phyloP scores from a whole-genome alignment of 2,329 filamentous ascomycete genomes.

The Cladosporium sp. region DNA sequence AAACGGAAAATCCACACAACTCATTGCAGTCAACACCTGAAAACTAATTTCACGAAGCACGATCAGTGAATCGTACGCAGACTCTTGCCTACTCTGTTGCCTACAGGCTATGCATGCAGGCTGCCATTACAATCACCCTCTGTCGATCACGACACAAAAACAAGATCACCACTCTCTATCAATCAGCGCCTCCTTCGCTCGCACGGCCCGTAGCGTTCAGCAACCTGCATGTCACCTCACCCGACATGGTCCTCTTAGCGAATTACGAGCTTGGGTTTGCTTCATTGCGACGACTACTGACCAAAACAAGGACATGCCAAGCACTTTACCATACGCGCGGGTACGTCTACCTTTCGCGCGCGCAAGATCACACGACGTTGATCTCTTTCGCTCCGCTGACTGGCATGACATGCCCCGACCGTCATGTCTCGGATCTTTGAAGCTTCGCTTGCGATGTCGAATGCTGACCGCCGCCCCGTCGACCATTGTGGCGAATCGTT shows the following conservation, averaged over 20 bases:
- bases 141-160: background rate
- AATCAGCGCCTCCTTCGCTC: background rate
- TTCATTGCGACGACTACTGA: no score
- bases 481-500: background rate
- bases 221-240: constrained; percentile 1
- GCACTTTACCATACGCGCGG: constrained; percentile 1
- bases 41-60: background rate
- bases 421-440: background rate
- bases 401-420: background rate
- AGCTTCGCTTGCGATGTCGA: no score
- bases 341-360: background rate
- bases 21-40: no score
- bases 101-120: background rate
- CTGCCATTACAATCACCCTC: background rate
- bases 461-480: no score
- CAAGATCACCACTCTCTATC: background rate
- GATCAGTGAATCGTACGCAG: background rate
- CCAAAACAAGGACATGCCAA: background rate
- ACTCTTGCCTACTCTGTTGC: background rate
- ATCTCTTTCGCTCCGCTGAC: background rate
- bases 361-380: constrained; percentile 8
- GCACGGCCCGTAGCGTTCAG: constrained; percentile 5
- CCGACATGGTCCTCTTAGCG: background rate
- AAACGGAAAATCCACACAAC: no score
- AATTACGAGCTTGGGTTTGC: background rate